Evolutionary conservation across 1,284 basidiomycete genomes (phyloP), one percentile per base, ranked within the genome.

Genomic region (Mrakiaceae sp.): DNA sequence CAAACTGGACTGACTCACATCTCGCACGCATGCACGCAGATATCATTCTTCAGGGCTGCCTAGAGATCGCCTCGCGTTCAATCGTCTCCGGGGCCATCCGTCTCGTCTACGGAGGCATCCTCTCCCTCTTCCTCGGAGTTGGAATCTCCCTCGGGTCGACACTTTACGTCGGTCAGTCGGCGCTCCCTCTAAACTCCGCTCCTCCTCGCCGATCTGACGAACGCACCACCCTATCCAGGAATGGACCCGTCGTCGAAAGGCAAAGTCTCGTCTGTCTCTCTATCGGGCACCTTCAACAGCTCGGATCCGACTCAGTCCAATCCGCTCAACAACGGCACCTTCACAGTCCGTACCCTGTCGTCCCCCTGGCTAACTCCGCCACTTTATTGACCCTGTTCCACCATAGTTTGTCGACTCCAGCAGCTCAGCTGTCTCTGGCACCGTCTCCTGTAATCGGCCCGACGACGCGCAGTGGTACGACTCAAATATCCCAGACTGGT

Each of bases 51-150:
- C 44, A 40, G 8, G 65, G 60, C 8, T 44, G 57, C 1, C 54
- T 66, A 2, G 65, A 66, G 16, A n/a, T 66, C 3, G 65, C 65
- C 11, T 63, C 65, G 6, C 57, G 60, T 4, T 27, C 58, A 44
- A 55, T 63, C 10, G 65, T 66, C 40, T 51, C 65, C 8, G 61
- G 61, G 4, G 44, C 44, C 43, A 63, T 66, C 39, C 58, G 61
- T 0, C 44, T 63, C 40, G 62, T 66, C 3, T 66, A 59, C 12
- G 65, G 65, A 2, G 50, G 55, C 10, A 27, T 63, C 5, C 58
- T 66, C 2, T 63, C 61, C 9, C 58, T 66, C 6, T 66, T 66
- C 49, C 54, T 66, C 5, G 65, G 65, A n/a, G 51, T 57, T 6
- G 65, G 65, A 4, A 63, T 66, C 55, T 54, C 49, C 5, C 57